phyloP scores from a whole-genome alignment of 306 rosid species.

The Chamaecrista fasciculata region DNA sequence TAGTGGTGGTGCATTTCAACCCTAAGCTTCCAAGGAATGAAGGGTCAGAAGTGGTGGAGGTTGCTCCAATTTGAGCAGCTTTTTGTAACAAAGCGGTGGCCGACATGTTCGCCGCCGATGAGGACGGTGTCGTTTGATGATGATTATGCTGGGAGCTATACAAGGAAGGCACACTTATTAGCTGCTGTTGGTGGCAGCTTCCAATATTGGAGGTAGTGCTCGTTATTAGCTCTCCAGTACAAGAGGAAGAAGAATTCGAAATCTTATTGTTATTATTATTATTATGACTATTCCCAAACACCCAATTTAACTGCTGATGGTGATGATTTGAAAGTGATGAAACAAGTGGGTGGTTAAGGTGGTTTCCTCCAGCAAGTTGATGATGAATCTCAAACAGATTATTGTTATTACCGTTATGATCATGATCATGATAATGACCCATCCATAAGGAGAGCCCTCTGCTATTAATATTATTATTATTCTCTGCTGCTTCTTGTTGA shows the following conservation, averaged over 20 bases:
- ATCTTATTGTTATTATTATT: slow-evolving; percentile 21
- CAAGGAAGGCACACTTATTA: slow-evolving; percentile 61
- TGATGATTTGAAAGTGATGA: slow-evolving; percentile 37
- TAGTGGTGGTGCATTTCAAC: slow-evolving; percentile 33
- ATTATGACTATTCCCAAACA: slow-evolving; percentile 34
- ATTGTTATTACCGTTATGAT: slow-evolving; percentile 16
- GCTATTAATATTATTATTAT: slow-evolving; percentile 34
- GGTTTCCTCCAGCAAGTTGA: slow-evolving; percentile 41
- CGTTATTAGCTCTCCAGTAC: slow-evolving; percentile 39
- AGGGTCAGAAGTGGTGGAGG: slow-evolving; percentile 47
- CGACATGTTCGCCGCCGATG: slow-evolving; percentile 63
- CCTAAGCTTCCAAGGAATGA: slow-evolving; percentile 61
- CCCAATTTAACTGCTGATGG: slow-evolving; percentile 59
- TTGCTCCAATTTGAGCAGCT: slow-evolving; percentile 79
- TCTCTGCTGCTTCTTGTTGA: slow-evolving; percentile 24
- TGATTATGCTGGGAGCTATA: slow-evolving; percentile 58
- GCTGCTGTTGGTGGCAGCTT: slow-evolving; percentile 27
- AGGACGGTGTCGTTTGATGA: slow-evolving; percentile 32
- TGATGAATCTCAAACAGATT: slow-evolving; percentile 47
- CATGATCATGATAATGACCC: slow-evolving; percentile 39
- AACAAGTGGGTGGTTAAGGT: slow-evolving; percentile 15
- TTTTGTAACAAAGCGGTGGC: slow-evolving; percentile 89
- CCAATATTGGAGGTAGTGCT: slow-evolving; percentile 40
- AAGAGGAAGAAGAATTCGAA: slow-evolving; percentile 26
- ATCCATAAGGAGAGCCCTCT: slow-evolving; percentile 62